Base-by-base conservation (phyloP, 345 rosid genomes). In the Linum trigynum region DNA sequence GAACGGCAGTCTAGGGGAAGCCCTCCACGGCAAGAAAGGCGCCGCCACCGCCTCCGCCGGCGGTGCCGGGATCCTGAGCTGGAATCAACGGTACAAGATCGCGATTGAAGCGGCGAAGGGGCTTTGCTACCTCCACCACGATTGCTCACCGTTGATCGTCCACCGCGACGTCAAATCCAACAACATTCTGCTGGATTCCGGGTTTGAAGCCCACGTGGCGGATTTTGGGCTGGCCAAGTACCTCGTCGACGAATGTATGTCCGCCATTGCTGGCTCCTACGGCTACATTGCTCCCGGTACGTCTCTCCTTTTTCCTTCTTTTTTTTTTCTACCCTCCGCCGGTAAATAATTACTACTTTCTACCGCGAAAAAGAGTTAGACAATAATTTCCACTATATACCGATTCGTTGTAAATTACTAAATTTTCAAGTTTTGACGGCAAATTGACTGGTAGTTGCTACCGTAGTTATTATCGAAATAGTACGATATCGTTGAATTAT, bases 211-310 rank as follows among this genome's bases (percentile, higher is more conserved):
- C 42, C 98, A 92, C 73, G 97, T 92, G 0, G 98, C 98, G 1
- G 98, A 92, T 83, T 92, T 92, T 57, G 96, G 98, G 39, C 80
- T 92, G 0, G 98, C 98, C 9, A 92, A 92, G 78, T 90, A 84
- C 83, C 75, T 90, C 72, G 81, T 78, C 40, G 96, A 85, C 58
- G 85, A 92, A 72, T 92, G 97, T 68, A 92, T 92, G 98, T 92
- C 98, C 32, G 91, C 98, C 2, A 77, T 92, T 64, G 98, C 94
- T 37, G 98, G 97, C 62, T 92, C 97, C 0, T 92, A 92, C 36
- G 98, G 98, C 64, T 92, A 92, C 78, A 92, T 90, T 17, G 98
- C 98, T 59, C 98, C 98, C 70, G 98, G 98, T 92, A 86, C 57
- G 67, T 57, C 16, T 14, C 41, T 38, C 3, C 3, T 62, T 41